phyloP scores from a whole-genome alignment of 805 yeast genomes.

The Monosporozyma aquatica region DNA sequence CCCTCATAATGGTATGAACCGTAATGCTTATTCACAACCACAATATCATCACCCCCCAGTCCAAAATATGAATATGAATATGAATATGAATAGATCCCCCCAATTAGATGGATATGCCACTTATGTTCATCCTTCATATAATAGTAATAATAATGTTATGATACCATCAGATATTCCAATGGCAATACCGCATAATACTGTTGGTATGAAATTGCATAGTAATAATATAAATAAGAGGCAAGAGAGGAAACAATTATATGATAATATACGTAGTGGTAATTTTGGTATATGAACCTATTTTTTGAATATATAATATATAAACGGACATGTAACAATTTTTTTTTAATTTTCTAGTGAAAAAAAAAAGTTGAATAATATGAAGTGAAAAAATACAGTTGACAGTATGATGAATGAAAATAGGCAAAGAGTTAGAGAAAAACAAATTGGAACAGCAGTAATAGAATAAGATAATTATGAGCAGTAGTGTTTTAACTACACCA shows the following conservation, averaged over 20 bases:
- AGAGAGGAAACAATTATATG: slow-evolving; percentile 50
- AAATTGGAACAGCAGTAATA: too few species aligned
- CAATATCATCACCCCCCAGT: slow-evolving; percentile 1
- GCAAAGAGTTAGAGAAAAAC: too few species aligned
- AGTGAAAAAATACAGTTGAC: neutral
- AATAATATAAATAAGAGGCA: slow-evolving; percentile 29
- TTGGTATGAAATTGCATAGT: slow-evolving; percentile 40
- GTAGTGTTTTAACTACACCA: neutral
- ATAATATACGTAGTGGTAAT: slow-evolving; percentile 54
- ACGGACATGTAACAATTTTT: too few species aligned
- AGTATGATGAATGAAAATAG: neutral
- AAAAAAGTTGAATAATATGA: neutral
- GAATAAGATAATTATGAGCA: neutral
- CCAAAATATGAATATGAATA: neutral
- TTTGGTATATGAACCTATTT: slow-evolving; percentile 49
- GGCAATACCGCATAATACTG: slow-evolving; percentile 5
- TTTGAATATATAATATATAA: neutral
- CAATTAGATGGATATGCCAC: slow-evolving; percentile 4
- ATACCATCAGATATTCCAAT: slow-evolving; percentile 8
- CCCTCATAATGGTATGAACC: too few species aligned
- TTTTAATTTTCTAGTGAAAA: neutral
- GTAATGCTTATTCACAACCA: neutral
- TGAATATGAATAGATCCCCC: neutral
- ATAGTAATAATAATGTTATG: neutral
- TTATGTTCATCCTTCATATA: slow-evolving; percentile 4